Base-by-base conservation (phyloP, 1,284 basidiomycete genomes). In the Fomitopsis betulina region DNA sequence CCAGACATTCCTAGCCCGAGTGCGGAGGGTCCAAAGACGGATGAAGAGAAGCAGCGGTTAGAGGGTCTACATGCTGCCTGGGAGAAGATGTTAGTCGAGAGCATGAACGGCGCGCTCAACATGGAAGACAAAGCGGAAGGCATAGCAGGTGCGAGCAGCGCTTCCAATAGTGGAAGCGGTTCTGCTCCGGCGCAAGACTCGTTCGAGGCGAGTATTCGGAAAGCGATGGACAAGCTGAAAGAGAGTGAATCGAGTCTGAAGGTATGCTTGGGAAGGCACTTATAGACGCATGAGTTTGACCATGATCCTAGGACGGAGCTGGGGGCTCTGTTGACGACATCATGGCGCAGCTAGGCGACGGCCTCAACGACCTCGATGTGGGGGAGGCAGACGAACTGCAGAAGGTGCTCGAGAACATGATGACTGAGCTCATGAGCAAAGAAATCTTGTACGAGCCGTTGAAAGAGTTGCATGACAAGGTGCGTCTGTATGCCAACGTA, bases 391-490 rank as follows among this genome's bases (percentile, higher is more conserved):
- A 87, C 21, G 83, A 82, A 55, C 73, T 96, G 7, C 84, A 87
- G 52, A 85, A 83, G 9, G 79, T 97, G 64, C 78, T 99, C 23
- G 94, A 98, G 71, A 84, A 79, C 40, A 93, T 98, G 90, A 94
- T 96, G 95, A 82, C 84, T 17, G 89, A 95, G 70, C 80, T 99
- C 50, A 94, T 99, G 93, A 89, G 86, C 72, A 95, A 94, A 70
- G 94, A 98, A 2, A 83, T 98, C 10, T 75, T 97, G 19, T 93
- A 98, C 67, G 95, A 97, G 63, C 96, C 96, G 0, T 74, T 98
- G 67, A 91, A 91, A 65, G 96, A 98, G 70, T 76, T 99, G 33
- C 79, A 85, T 17, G 85, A 90, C 17, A 94, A 95, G 76, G 95
- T 92, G 65, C 56, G 73, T 63, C 55, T 53, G 43, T 54, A 35